phyloP scores from a whole-genome alignment of 2,329 filamentous ascomycete species.

The Acephala macrosclerotiorum region DNA sequence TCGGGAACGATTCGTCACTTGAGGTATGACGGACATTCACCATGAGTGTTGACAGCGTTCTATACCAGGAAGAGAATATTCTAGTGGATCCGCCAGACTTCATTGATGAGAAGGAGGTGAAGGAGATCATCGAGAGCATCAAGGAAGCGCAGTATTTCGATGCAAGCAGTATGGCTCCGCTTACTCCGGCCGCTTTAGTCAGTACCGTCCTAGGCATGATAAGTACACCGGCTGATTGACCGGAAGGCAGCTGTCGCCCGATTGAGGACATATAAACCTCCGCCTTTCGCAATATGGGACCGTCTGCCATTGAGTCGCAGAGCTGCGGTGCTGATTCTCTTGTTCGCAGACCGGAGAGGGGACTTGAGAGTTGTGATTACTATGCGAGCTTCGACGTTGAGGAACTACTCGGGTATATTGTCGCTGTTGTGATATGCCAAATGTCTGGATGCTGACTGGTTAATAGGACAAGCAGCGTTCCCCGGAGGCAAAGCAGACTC shows the following conservation, averaged over 20 bases:
- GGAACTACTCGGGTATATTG: conserved; percentile 71
- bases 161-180: conserved; percentile 44
- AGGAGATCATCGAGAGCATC: conserved; percentile 39
- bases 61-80: conserved; percentile 47
- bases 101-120: conserved; percentile 48
- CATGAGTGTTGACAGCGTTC: neutral
- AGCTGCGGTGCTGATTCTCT: conserved; percentile 85
- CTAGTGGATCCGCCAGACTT: conserved; percentile 27
- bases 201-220: conserved; percentile 24
- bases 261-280: conserved; percentile 66
- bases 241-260: conserved; percentile 55
- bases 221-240: conserved; percentile 18
- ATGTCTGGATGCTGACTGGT: conserved; percentile 7
- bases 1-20: conserved; percentile 1
- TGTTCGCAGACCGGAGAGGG: conserved; percentile 85
- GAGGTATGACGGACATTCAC: neutral
- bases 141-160: conserved; percentile 44
- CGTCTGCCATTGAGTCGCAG: conserved; percentile 68
- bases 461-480: conserved; percentile 73
- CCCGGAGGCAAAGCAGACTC: conserved; percentile 78
- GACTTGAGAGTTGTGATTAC: conserved; percentile 77
- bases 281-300: conserved; percentile 68
- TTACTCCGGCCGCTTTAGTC: conserved; percentile 41
- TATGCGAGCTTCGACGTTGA: conserved; percentile 68
- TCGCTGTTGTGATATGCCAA: neutral